Evolutionary conservation across 208 protist genomes (phyloP).

Genomic region (Herpetomonas samuelpessoai): DNA sequence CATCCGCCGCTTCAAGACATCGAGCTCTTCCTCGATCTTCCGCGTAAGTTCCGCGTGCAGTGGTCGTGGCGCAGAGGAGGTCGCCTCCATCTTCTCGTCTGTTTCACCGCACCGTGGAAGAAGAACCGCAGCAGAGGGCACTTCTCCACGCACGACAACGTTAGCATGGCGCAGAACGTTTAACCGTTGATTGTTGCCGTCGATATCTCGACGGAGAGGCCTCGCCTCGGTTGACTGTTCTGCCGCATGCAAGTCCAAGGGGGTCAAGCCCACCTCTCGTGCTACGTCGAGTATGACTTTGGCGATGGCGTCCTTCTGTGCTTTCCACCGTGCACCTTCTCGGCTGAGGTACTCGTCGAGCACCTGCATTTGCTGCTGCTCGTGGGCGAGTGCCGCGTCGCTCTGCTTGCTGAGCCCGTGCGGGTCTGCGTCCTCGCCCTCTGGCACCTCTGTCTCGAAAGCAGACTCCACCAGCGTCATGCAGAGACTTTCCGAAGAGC

Average conservation of each 20-base stretch:
- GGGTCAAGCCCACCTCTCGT: constrained; percentile 31
- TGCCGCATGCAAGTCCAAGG: constrained; percentile 47
- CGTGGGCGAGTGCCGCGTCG: constrained; percentile 30
- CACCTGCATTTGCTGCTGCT: constrained; percentile 53
- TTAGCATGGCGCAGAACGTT: constrained; percentile 79
- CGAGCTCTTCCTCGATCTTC: constrained; percentile 38
- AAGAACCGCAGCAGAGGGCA: constrained; percentile 34
- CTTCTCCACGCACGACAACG: constrained; percentile 74
- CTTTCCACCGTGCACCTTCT: constrained; percentile 54
- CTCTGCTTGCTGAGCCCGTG: constrained; percentile 28
- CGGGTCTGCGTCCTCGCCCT: constrained; percentile 22
- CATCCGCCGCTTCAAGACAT: constrained; percentile 56
- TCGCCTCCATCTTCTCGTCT: background rate
- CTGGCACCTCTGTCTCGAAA: constrained; percentile 68
- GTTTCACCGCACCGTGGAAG: too few relatives aligned
- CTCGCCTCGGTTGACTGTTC: constrained; percentile 12
- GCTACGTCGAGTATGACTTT: constrained; percentile 57
- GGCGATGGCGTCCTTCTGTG: constrained; percentile 68
- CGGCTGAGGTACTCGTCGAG: constrained; percentile 68
- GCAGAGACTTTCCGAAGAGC: constrained; percentile 39
- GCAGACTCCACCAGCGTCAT: constrained; percentile 76
- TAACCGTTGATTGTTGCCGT: constrained; percentile 4
- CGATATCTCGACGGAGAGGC: background rate
- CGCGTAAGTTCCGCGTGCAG: background rate
- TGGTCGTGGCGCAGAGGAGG: background rate